These are phyloP conservation scores for Leccinum solheimii DNA, from an alignment of 1,284 basidiomycete genomes.

Conservation along the genomic window DNA sequence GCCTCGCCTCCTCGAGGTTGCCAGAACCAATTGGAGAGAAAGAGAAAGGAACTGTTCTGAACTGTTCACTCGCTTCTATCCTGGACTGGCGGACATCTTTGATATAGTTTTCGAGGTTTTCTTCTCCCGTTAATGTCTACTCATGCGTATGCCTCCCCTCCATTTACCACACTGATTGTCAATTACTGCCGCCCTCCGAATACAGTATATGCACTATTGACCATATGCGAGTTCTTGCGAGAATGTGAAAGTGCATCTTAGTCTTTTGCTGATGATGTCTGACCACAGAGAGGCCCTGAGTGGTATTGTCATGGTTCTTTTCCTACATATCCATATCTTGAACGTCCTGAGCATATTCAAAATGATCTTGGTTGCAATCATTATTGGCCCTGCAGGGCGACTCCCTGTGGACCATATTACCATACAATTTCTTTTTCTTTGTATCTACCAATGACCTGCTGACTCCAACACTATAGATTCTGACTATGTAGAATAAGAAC, in stretches of 20 bases:
- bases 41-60: neutral
- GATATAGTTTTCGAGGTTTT: constrained; percentile 16
- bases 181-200: constrained; percentile 23
- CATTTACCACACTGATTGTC: constrained; percentile 17
- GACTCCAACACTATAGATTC: too few species aligned
- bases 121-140: constrained; percentile 12
- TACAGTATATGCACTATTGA: constrained; percentile 15
- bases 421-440: too few species aligned
- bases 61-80: constrained; percentile 15
- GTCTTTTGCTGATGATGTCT: neutral
- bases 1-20: constrained; percentile 25
- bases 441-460: too few species aligned
- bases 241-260: neutral
- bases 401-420: too few species aligned
- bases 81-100: constrained; percentile 24
- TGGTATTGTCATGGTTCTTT: too few species aligned
- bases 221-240: neutral
- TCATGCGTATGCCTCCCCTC: constrained; percentile 19
- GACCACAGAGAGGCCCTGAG: neutral
- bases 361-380: too few species aligned
- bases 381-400: too few species aligned
- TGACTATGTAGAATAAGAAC: too few species aligned
- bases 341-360: too few species aligned
- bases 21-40: constrained; percentile 26
- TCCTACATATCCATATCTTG: too few species aligned